Evolutionary conservation across 768 basidiomycete genomes (phyloP), one percentile per base, ranked within the genome.

Genomic region (Termitomyces sp.): DNA sequence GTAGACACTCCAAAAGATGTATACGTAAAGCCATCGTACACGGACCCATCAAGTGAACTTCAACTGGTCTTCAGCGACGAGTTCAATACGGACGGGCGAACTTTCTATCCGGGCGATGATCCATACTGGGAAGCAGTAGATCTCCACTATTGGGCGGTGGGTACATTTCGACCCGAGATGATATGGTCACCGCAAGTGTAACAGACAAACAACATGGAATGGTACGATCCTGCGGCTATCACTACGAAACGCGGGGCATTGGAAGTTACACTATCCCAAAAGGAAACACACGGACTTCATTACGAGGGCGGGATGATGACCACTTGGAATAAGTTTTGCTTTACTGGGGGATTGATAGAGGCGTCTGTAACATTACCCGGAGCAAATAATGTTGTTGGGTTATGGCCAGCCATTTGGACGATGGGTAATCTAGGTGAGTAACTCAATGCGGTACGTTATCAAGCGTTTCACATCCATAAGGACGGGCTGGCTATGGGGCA

Each of bases 321-420:
- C 24, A 80, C 81, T 3, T 80, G 86, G 91, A 97, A 97, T 73
- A 94, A 96, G 71, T 90, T 98, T 62, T 98, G 92, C 74, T 94
- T 96, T 73, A 92, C 92, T 31, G 92, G 91, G 37, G 94, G 94
- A 41, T 77, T 91, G 57, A 75, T 94, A 52, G 85, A 90, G 62
- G 73, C 79, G 3, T 81, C 82, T 36, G 84, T 89, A n/a, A 77
- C 74, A 28, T 72, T 93, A 48, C 91, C 91, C 8, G 91, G 91
- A 0, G 67, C 73, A 9, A 82, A 77, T 63, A 84, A 85, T 60
- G 73, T 92, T 34, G 72, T 72, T 61, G 87, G 87, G 9, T 69
- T 92, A 3, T 92, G 90, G 90, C 90, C 90, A 48, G 88, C 89
- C 51, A 72, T 91, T 3, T 89, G 88, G 88, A 76, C 85, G 1